Percentiles rank a stretch among this genome's conserved stretches.
Evolutionary conservation across 169 alveolate species (phyloP).

Genomic region (Plasmodium berghei): DNA sequence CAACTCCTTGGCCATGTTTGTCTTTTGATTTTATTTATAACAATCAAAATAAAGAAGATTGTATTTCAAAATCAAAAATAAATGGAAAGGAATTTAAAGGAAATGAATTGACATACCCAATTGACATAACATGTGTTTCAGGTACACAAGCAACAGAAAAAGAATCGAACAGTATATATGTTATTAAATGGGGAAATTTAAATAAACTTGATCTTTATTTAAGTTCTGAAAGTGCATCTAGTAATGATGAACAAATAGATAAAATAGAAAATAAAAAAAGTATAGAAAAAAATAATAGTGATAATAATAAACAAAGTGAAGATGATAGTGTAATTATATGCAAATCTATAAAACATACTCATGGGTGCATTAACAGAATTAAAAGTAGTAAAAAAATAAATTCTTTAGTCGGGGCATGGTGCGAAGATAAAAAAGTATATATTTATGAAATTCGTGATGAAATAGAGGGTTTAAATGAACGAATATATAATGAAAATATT

Average conservation of each 20-base stretch:
- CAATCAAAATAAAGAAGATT: conserved; percentile 43
- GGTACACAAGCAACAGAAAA: conserved; percentile 46
- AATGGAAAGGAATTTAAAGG: background rate
- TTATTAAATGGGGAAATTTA: conserved; percentile 47
- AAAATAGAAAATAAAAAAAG: conserved; percentile 10
- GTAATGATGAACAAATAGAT: background rate
- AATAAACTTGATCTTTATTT: conserved; percentile 7
- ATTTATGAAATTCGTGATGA: conserved; percentile 52
- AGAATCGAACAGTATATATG: conserved; percentile 16
- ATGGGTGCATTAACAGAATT: conserved; percentile 54
- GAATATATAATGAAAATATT: conserved; percentile 25
- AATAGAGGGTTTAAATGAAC: conserved; percentile 26
- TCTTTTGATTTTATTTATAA: conserved; percentile 81
- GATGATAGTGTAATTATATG: conserved; percentile 18
- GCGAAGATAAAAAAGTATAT: conserved; percentile 67
- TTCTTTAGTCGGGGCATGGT: conserved; percentile 67
- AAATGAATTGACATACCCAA: conserved; percentile 9
- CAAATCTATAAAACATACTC: conserved; percentile 35
- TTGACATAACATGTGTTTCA: conserved; percentile 32
- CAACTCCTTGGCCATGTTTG: conserved; percentile 84
- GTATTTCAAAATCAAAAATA: background rate
- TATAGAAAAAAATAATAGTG: conserved; percentile 1
- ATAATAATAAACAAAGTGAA: background rate
- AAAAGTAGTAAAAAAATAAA: conserved; percentile 43
- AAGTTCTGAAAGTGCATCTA: background rate